Base-by-base conservation (phyloP, 805 yeast species). In the Limtongia smithiae region DNA sequence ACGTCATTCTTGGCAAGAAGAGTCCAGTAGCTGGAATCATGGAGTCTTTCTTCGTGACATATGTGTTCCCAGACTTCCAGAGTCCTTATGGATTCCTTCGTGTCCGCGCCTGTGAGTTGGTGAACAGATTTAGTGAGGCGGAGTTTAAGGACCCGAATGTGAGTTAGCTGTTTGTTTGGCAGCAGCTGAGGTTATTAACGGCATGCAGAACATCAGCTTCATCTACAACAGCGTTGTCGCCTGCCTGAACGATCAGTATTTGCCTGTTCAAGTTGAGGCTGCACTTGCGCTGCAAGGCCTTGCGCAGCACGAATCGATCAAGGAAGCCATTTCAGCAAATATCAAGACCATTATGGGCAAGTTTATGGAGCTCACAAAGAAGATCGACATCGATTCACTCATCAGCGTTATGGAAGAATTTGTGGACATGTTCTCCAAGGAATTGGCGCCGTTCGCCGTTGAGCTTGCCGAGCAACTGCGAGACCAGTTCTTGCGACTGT, bases 391-490 rank as follows among this genome's bases (percentile, higher is more conserved):
- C 50, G 98, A 93, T 63, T 78, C 89, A 1, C 76, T 93, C 25
- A 80, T 95, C 20, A 85, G 83, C 21, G 96, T 91, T 5, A 88
- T 91, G 83, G 97, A 91, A 71, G 96, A 90, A 61, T 83, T 93
- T 64, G 97, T 91, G 27, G 96, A 90, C 63, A 80, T 78, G 50
- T 93, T 84, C 67, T 77, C 95, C 4, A 85, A 82, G 57, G 94
- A 91, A 67, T 73, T 91, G 59, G 93, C 89, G 53, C 97, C 98
- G 15, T 91, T 86, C 66, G 91, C 95, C 33, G 73, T 80, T n/a
- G 83, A 83, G 50, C 68, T 85, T 47, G 79, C 80, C 64, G 68
- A 58, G 22, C 71, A 71, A 53, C 54, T 72, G 34, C 46, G 51
- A 24, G 55, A 80, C 42, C 96, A 91, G 63, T 87, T 90, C 62